These are phyloP conservation scores for Picea glauca DNA, from an alignment of 75 land plant genomes.

Conservation along the genomic window DNA sequence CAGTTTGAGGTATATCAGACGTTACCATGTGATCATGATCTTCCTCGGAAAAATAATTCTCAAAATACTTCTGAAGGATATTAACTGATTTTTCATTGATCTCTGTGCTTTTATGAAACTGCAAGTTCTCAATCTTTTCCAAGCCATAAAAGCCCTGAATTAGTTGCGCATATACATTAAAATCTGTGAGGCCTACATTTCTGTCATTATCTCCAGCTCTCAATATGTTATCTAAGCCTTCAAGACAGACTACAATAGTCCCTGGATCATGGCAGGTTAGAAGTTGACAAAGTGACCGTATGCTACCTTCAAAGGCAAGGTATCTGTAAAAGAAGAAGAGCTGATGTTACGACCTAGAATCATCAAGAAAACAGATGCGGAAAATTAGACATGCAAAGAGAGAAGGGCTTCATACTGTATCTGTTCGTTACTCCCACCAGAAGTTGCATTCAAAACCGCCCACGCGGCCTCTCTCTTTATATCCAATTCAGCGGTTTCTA, in stretches of 20 bases:
- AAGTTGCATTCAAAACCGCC: slow-evolving; percentile 91
- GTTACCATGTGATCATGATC: slow-evolving; percentile 19
- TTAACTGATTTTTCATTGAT: slow-evolving; percentile 32
- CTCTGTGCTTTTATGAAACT: slow-evolving; percentile 32
- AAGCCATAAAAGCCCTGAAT: slow-evolving; percentile 41
- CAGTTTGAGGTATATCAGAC: background rate
- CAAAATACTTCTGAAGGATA: slow-evolving; percentile 30
- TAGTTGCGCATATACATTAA: slow-evolving; percentile 26
- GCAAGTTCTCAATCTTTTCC: slow-evolving; percentile 40
- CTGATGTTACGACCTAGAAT: background rate
- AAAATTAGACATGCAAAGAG: too few relatives aligned
- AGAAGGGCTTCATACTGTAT: slow-evolving; percentile 45
- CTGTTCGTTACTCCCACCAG: slow-evolving; percentile 79
- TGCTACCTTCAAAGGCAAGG: slow-evolving; percentile 72
- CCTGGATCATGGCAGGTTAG: slow-evolving; percentile 71
- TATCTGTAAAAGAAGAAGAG: slow-evolving; percentile 32
- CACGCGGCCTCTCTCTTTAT: slow-evolving; percentile 90
- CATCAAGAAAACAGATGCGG: background rate
- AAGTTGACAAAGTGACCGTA: slow-evolving; percentile 82
- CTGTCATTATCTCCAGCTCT: slow-evolving; percentile 82
- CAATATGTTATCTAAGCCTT: slow-evolving; percentile 84
- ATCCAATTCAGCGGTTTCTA: slow-evolving; percentile 76
- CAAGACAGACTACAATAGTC: slow-evolving; percentile 74
- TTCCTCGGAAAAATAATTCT: slow-evolving; percentile 8
- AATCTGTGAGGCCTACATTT: slow-evolving; percentile 38